Conservation (phyloP, 2,329 filamentous ascomycete genomes). For the Nannizziopsis arthrosporioides region DNA sequence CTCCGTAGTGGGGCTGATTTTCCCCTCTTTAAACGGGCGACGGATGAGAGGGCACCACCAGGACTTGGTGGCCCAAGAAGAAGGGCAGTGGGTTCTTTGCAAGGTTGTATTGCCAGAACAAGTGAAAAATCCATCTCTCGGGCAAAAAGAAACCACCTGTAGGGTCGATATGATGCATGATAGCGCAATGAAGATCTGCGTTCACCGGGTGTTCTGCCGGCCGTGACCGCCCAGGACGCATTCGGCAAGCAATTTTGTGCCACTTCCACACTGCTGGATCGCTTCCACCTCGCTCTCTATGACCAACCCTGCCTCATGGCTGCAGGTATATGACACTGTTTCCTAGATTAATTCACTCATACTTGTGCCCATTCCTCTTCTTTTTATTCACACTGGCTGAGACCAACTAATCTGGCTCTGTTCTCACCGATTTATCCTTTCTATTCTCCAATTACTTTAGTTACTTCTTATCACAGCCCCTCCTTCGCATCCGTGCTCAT, state of each 20-base stretch:
- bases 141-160: too few species aligned
- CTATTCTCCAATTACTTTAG: background rate
- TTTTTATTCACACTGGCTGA: background rate
- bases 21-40: too few species aligned
- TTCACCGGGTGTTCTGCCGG: background rate
- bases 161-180: background rate
- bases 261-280: background rate
- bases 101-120: too few species aligned
- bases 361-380: background rate
- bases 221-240: conserved; percentile 11
- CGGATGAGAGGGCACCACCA: too few species aligned
- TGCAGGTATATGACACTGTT: background rate
- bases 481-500: background rate
- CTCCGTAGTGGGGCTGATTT: too few species aligned
- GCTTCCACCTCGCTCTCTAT: background rate
- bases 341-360: conserved; percentile 4
- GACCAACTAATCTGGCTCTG: background rate
- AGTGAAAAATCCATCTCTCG: too few species aligned
- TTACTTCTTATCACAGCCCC: background rate
- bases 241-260: conserved; percentile 5
- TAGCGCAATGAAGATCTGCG: background rate
- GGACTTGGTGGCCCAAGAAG: too few species aligned
- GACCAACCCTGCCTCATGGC: background rate
- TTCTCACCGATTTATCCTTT: background rate
- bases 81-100: too few species aligned